Evolutionary conservation across 2,329 filamentous ascomycete genomes (phyloP), one percentile per base, ranked within the genome.

Genomic region (Cladophialophora chaetospira): DNA sequence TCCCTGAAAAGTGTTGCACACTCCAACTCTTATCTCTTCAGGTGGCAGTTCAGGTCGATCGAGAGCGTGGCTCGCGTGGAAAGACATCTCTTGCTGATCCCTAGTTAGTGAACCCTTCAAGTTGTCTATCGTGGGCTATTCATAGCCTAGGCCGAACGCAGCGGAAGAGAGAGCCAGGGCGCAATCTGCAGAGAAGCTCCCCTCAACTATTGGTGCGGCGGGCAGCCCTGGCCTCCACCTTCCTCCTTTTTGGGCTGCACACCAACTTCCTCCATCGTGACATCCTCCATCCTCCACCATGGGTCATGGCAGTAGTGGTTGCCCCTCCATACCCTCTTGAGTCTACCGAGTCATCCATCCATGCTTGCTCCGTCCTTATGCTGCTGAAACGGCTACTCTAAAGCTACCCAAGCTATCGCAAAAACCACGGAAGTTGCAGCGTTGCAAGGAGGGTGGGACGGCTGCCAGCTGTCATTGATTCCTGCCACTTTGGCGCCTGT

Each of bases 231-330:
- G 43, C 8, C 29, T 25, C 60, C 60, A 57, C 52, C 29, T 26
- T 57, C 48, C 44, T 52, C 55, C 53, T 59, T 56, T 51, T 23
- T 57, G 36, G 44, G 28, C 35, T 47, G 33, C 46, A 44, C 50
- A 53, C 40, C 42, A 23, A 45, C 48, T 29, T 47, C 43, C 43
- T 28, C 47, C 43, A 13, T 6, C 6, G n/a, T 26, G n/a, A 5
- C 44, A 28, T 42, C 40, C 38, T 25, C 28, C 38, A 45, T 25
- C 38, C n/a, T 42, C 23, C 26, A 36, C 49, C 10, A n/a, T 28
- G 42, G 21, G 19, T 29, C 42, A 45, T 45, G 36, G 36, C 36
- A 10, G 36, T 40, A 21, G 15, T 36, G 33, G 6, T 17, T 49
- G 46, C 46, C 46, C 46, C 46, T 49, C 46, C 46, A 38, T 49